Evolutionary conservation across 208 protist genomes (phyloP).

Genomic region (Leishmania aethiopica): DNA sequence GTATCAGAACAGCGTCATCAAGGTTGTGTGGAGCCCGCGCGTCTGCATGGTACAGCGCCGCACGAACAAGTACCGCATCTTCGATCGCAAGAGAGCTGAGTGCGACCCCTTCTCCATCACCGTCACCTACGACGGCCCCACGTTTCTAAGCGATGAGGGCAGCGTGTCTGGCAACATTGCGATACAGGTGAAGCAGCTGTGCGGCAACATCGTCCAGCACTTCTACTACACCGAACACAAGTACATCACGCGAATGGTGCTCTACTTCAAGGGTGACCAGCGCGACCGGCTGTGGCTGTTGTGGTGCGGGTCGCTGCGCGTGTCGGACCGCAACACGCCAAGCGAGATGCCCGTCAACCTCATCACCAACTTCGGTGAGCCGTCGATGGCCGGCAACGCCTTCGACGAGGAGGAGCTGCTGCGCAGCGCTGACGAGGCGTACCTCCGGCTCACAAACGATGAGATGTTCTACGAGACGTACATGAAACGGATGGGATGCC

Average conservation of each 20-base stretch:
- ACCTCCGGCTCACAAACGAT: slow-evolving; percentile 63
- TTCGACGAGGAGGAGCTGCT: slow-evolving; percentile 68
- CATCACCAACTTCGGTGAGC: slow-evolving; percentile 73
- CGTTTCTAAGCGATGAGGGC: slow-evolving; percentile 78
- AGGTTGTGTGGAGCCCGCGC: slow-evolving; percentile 86
- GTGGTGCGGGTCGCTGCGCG: slow-evolving; percentile 85
- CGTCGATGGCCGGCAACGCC: slow-evolving; percentile 21
- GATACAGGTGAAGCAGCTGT: slow-evolving; percentile 76
- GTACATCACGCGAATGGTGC: slow-evolving; percentile 90
- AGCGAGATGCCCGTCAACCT: slow-evolving; percentile 87
- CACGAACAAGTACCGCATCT: slow-evolving; percentile 79
- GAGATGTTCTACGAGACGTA: slow-evolving; percentile 85
- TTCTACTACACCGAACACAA: slow-evolving; percentile 93
- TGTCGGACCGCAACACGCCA: slow-evolving; percentile 61
- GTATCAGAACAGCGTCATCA: slow-evolving; percentile 83
- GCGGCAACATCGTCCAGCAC: slow-evolving; percentile 82
- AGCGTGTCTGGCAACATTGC: slow-evolving; percentile 78
- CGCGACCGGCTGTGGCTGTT: slow-evolving; percentile 78
- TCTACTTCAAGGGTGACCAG: slow-evolving; percentile 87
- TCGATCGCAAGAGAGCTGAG: slow-evolving; percentile 69
- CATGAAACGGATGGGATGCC: slow-evolving; percentile 39
- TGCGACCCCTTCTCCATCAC: slow-evolving; percentile 69
- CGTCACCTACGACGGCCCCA: slow-evolving; percentile 89
- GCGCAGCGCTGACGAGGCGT: slow-evolving; percentile 53
- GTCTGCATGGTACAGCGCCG: slow-evolving; percentile 87